Evolutionary conservation across 495 filamentous ascomycete species (phyloP).

Genomic region (Lasiosphaeria hispida): DNA sequence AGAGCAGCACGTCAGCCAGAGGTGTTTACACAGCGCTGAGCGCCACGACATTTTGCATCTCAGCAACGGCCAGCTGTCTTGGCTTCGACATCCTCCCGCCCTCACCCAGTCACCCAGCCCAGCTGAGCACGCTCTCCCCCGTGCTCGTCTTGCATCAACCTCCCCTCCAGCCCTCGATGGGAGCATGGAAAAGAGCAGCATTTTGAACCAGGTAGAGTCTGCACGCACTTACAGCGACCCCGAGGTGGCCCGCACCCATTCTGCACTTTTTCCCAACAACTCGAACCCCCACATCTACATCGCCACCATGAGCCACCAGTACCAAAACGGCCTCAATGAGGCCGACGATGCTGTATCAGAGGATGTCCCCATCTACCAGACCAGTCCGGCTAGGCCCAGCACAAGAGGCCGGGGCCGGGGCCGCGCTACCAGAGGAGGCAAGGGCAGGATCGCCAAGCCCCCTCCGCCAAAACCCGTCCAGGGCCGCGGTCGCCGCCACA

Average conservation of each 20-base stretch:
- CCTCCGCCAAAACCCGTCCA: slow-evolving; percentile 30
- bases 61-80: neutral
- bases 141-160: slow-evolving; percentile 1
- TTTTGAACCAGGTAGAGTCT: slow-evolving; percentile 27
- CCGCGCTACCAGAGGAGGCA: slow-evolving; percentile 22
- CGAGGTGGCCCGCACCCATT: neutral
- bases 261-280: neutral
- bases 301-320: slow-evolving; percentile 17
- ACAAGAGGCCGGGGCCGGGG: slow-evolving; percentile 32
- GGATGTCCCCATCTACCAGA: slow-evolving; percentile 12
- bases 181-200: slow-evolving; percentile 23
- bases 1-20: no score
- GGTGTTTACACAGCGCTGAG: no score
- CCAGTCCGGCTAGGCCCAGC: slow-evolving; percentile 24
- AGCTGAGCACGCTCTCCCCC: neutral
- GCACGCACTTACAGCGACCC: slow-evolving; percentile 8
- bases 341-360: slow-evolving; percentile 25
- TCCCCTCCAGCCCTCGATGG: slow-evolving; percentile 27
- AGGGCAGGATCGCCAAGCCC: slow-evolving; percentile 33
- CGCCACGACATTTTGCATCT: neutral
- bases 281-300: neutral
- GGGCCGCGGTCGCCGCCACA: slow-evolving; percentile 44
- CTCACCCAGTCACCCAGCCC: neutral
- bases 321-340: slow-evolving; percentile 13
- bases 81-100: neutral